Base-by-base conservation (phyloP, 257 asterid species). In the Salvia rosmarinus region DNA sequence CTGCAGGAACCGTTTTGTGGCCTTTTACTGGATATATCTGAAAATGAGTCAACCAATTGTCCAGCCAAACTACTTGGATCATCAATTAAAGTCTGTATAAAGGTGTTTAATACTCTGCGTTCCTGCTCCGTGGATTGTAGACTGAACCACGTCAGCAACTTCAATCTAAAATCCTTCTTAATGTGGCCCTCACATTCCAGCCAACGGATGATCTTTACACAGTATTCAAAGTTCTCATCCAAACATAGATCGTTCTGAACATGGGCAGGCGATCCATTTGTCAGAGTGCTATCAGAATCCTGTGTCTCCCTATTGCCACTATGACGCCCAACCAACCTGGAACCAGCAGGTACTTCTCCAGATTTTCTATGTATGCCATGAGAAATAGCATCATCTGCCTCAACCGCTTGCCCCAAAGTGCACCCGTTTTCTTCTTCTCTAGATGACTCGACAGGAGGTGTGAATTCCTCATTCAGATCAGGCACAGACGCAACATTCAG, bases 401-500 rank as follows among this genome's bases (percentile, higher is more conserved):
- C 92, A 39, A 78, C 73, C 21, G 84, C 79, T 72, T 52, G 87
- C 43, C 79, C 88, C 46, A 82, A 39, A 70, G 77, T 80, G 78
- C 85, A 86, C 54, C 79, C 88, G 71, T 83, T 79, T 37, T 73
- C 86, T 77, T 84, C 92, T 68, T 90, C 92, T 76, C 87, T 83
- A 9, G 90, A 87, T 13, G 86, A 88, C 67, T 84, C 87, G 6
- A 79, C 37, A 3, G 83, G 87, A 74, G 91, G 93, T 46, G 83
- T 82, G 49, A 84, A 77, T 78, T 87, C 97, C 78, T 89, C 96
- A 42, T 91, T 91, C 47, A 89, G 77, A 82, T 91, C 96, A 8
- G 96, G 96, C 55, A 89, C 96, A 28, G 95, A 87, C 73, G 90
- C 83, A 56, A 91, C 82, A 74, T 89, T 89, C 42, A 91, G 77